Evolutionary conservation across 2,329 filamentous ascomycete genomes (phyloP).

Genomic region (Triangularia verruculosa): DNA sequence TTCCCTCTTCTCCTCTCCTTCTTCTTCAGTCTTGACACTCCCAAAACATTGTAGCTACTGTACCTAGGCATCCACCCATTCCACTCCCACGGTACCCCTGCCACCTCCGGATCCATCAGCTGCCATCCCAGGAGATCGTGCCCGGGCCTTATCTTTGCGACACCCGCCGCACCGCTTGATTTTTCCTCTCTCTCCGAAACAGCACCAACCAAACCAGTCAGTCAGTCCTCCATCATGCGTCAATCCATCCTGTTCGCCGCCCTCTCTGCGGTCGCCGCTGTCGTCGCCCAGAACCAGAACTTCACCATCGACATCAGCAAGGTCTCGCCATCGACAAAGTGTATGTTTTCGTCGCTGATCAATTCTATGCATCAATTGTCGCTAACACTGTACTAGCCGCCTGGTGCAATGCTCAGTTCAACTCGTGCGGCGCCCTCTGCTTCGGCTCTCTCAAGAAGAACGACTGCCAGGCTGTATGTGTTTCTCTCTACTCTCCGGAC

Average conservation of each 20-base stretch:
- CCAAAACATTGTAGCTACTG: too few species aligned
- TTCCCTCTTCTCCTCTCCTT: background rate
- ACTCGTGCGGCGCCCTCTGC: slow-evolving; percentile 51
- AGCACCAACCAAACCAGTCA: background rate
- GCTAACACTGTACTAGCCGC: slow-evolving; percentile 35
- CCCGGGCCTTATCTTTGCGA: slow-evolving; percentile 1
- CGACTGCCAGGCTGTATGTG: slow-evolving; percentile 46
- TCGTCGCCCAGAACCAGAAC: slow-evolving; percentile 44
- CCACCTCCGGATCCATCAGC: slow-evolving; percentile 1
- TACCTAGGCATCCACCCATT: too few species aligned
- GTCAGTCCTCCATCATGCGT: slow-evolving; percentile 39
- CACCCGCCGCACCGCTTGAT: background rate
- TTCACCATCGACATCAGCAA: slow-evolving; percentile 44
- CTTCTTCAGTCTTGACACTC: background rate
- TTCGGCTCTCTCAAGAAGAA: slow-evolving; percentile 38
- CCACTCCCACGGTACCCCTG: background rate
- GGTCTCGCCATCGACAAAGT: slow-evolving; percentile 35
- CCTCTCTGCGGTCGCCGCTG: slow-evolving; percentile 42
- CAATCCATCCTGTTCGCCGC: slow-evolving; percentile 40
- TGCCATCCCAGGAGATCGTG: too few species aligned
- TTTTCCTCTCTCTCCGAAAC: slow-evolving; percentile 1
- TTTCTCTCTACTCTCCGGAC: background rate
- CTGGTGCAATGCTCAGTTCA: slow-evolving; percentile 52
- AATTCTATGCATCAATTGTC: background rate
- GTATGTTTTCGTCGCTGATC: slow-evolving; percentile 36